Evolutionary conservation across 202 grass and related monocot genomes (phyloP).

Genomic region (Setaria viridis): DNA sequence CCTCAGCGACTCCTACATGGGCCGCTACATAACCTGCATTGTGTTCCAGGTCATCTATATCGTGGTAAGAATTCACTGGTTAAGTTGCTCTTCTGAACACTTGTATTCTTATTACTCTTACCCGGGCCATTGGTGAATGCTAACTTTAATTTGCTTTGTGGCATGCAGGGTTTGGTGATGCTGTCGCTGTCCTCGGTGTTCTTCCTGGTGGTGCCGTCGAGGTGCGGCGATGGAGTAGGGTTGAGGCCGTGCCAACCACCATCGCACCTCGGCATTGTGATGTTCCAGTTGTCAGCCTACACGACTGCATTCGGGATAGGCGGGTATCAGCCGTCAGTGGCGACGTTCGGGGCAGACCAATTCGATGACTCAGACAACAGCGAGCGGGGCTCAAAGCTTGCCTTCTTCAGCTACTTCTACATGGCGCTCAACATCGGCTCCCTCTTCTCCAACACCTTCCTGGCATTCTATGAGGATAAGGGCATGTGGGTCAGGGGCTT

Average conservation of each 20-base stretch:
- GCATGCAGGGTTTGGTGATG: conserved; percentile 59
- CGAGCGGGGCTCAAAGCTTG: conserved; percentile 64
- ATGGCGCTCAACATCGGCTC: conserved; percentile 77
- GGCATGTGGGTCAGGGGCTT: conserved; percentile 76
- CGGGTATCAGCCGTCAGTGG: conserved; percentile 77
- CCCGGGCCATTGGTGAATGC: neutral
- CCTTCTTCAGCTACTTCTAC: conserved; percentile 96
- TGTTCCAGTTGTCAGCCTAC: conserved; percentile 80
- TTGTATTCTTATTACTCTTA: neutral
- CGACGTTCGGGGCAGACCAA: conserved; percentile 79
- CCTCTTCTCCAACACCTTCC: conserved; percentile 70
- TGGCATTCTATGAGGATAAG: conserved; percentile 78
- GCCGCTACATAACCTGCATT: conserved; percentile 74
- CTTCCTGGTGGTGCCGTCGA: conserved; percentile 68
- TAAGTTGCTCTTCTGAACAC: neutral
- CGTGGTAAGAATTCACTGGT: conserved; percentile 29
- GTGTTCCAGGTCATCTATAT: conserved; percentile 88
- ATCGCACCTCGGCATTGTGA: conserved; percentile 40
- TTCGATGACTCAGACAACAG: conserved; percentile 69
- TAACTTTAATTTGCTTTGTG: neutral
- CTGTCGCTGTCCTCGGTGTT: conserved; percentile 66
- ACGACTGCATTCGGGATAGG: conserved; percentile 77
- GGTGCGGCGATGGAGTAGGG: conserved; percentile 49
- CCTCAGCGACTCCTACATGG: conserved; percentile 86
- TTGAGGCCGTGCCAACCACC: conserved; percentile 24